phyloP scores from a whole-genome alignment of 2,329 filamentous ascomycete species.

The Dactylellina parvicollis region DNA sequence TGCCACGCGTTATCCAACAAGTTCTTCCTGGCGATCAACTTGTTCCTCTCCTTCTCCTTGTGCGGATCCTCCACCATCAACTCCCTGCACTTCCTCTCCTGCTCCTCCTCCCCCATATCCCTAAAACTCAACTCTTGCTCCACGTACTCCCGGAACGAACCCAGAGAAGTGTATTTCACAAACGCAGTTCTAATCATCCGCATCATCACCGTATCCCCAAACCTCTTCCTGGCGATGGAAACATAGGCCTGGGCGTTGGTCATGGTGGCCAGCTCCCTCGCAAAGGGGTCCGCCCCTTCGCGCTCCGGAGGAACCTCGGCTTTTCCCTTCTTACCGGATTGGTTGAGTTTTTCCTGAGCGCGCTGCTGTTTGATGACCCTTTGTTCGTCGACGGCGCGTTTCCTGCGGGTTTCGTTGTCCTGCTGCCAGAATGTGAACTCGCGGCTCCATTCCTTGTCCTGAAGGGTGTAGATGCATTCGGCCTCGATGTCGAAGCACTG shows the following conservation, averaged over 20 bases:
- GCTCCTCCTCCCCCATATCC: conserved; percentile 60
- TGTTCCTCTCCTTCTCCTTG: conserved; percentile 56
- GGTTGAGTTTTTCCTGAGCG: conserved; percentile 27
- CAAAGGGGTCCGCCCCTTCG: conserved; percentile 53
- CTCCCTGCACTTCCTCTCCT: conserved; percentile 54
- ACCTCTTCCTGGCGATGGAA: conserved; percentile 56
- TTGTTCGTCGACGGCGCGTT: conserved; percentile 35
- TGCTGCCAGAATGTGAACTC: conserved; percentile 28
- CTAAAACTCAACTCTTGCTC: conserved; percentile 63
- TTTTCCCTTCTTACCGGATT: conserved; percentile 43
- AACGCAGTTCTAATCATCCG: conserved; percentile 52
- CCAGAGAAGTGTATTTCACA: conserved; percentile 33
- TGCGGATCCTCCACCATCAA: conserved; percentile 57
- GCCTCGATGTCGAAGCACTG: conserved; percentile 45
- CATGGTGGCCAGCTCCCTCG: conserved; percentile 56
- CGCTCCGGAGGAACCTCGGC: conserved; percentile 16
- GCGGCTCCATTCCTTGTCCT: conserved; percentile 41
- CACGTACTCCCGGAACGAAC: conserved; percentile 45
- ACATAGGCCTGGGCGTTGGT: conserved; percentile 56
- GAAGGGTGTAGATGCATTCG: conserved; percentile 43
- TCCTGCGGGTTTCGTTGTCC: conserved; percentile 35
- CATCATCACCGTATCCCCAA: conserved; percentile 58
- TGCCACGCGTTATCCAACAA: conserved; percentile 56
- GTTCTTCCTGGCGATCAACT: conserved; percentile 53
- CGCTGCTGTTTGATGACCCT: conserved; percentile 16